Conservation (phyloP, 129 eudicot genomes). For the Escallonia herrerae region DNA sequence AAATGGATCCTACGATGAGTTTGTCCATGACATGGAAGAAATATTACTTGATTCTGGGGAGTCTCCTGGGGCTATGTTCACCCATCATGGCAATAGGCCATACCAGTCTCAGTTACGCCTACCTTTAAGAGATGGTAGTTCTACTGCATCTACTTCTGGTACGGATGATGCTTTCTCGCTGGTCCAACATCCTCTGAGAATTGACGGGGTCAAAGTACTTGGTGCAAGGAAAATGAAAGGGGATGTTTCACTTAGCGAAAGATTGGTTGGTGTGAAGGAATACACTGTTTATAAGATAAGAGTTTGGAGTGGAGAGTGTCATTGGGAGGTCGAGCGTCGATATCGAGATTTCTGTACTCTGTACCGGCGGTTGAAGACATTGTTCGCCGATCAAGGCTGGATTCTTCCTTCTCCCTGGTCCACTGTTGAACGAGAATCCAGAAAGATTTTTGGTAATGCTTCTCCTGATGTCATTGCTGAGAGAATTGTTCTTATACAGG, state of each 20-base stretch:
- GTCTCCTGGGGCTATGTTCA: slow-evolving; percentile 48
- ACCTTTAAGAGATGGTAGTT: slow-evolving; percentile 75
- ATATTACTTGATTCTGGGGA: slow-evolving; percentile 65
- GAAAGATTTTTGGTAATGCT: slow-evolving; percentile 76
- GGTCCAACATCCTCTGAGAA: slow-evolving; percentile 37
- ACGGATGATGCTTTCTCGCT: slow-evolving; percentile 21
- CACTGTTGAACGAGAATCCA: slow-evolving; percentile 64
- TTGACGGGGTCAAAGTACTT: slow-evolving; percentile 68
- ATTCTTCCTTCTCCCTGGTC: slow-evolving; percentile 82
- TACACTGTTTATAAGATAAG: slow-evolving; percentile 69
- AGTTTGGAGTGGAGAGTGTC: slow-evolving; percentile 60
- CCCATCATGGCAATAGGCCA: slow-evolving; percentile 21
- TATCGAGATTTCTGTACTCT: slow-evolving; percentile 87
- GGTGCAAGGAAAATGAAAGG: slow-evolving; percentile 80
- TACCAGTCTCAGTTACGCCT: slow-evolving; percentile 35
- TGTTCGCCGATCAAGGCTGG: slow-evolving; percentile 49
- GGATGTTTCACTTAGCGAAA: slow-evolving; percentile 79
- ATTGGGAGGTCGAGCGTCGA: slow-evolving; percentile 86
- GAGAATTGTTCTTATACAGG: slow-evolving; percentile 78
- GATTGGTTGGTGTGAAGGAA: slow-evolving; percentile 89
- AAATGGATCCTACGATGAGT: slow-evolving; percentile 60
- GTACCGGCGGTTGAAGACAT: slow-evolving; percentile 60
- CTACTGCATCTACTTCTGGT: slow-evolving; percentile 86
- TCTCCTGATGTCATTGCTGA: slow-evolving; percentile 70
- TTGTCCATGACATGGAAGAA: slow-evolving; percentile 92